These are phyloP conservation scores for Beauveria scarabaeidicola DNA, from an alignment of 2,329 filamentous ascomycete species.

Conservation along the genomic window DNA sequence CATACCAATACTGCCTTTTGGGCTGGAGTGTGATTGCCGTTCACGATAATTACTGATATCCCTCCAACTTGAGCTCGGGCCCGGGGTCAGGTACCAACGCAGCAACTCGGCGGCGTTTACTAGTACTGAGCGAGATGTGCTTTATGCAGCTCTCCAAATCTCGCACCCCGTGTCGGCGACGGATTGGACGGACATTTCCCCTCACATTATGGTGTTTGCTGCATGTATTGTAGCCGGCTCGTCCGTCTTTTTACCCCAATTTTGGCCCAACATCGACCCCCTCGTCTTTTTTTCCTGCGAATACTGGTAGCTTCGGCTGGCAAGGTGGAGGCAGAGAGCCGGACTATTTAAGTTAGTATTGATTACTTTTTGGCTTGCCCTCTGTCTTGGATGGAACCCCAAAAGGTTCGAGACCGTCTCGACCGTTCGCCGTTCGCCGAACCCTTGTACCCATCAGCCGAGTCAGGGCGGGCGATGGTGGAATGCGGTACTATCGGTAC, in stretches of 20 bases:
- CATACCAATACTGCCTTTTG: not conserved
- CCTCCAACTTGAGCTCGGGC: not conserved
- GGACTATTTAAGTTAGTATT: not conserved
- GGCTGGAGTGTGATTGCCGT: not conserved
- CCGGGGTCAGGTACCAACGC: conserved; percentile 4
- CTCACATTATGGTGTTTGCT: not conserved
- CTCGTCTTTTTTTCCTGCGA: not conserved
- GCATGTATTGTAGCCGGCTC: not conserved
- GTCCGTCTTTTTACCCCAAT: not conserved
- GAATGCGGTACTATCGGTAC: not conserved
- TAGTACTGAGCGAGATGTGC: not conserved
- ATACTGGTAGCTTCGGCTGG: not conserved
- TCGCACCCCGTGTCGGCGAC: not conserved
- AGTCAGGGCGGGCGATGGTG: not conserved
- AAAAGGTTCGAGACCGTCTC: conserved; percentile 3
- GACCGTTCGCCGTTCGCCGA: conserved; percentile 6
- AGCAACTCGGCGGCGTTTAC: not conserved
- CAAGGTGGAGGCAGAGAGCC: not conserved
- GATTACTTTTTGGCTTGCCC: not conserved
- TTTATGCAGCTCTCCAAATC: not conserved
- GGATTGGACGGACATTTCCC: not conserved
- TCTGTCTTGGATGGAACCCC: not conserved
- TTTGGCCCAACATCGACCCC: not conserved
- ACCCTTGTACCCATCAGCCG: not conserved
- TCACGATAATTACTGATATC: not conserved